Base-by-base conservation (phyloP, 768 basidiomycete species). In the Hericium coralloides region DNA sequence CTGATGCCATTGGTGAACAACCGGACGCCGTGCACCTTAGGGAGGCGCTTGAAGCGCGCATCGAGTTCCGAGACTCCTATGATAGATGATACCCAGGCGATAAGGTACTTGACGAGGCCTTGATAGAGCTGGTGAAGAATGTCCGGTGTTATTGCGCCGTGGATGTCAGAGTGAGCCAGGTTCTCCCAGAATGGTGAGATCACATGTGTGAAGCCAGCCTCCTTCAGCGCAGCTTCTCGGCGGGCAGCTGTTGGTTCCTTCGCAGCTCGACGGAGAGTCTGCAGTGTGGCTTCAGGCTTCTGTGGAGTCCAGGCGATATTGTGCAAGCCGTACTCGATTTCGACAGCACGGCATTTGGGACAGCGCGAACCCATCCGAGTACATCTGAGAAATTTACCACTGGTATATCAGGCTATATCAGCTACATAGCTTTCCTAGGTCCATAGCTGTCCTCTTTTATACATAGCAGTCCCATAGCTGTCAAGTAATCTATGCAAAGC, bases 71-170 rank as follows among this genome's bases (percentile, higher is more conserved):
- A 17, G 1, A 10, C 6, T 4, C 54, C 41, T 8, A 47, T 12
- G 18, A 58, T 18, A 3, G 22, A 4, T 12, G 23, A 22, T 2
- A 47, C 14, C 63, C 63, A 64, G 10, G 8, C 5, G 8, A 60
- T 26, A 1, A 62, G 31, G 38, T 62, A 62, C 26, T 58, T 58
- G 31, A 62, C 22, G 1, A 63, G 38, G 1, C 62, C 62, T 23
- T 65, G 58, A n/a, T 56, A 49, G 0, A 65, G 53, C 47, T 65
- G 63, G 47, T 66, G 65, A 2, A 65, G 59, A 37, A 64, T 55
- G 37, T 66, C 65, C 2, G 65, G 61, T 0, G 56, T 58, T 8
- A 67, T 55, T 14, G 50, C 38, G 6, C 15, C 4, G 43, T 64
- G 60, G 9, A 67, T 66, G 49, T 67, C 39, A n/a, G 39, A 12